Conservation (phyloP, 768 basidiomycete species). For the Tulasnella calospora region DNA sequence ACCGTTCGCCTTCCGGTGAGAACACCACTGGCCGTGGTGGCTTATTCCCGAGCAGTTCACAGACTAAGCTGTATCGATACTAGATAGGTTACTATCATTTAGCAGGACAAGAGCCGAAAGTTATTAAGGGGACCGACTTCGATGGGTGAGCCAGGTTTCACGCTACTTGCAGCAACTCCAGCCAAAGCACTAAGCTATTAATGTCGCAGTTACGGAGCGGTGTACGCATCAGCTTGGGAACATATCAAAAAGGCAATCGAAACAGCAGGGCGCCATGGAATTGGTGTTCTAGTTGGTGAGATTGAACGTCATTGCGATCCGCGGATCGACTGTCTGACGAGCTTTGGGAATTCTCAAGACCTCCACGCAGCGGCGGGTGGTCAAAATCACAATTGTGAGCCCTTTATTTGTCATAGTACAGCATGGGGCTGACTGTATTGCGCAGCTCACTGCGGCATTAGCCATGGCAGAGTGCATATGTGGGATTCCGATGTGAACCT, state of each 20-base stretch:
- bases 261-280: constrained; percentile 49
- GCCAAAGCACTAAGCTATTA: not conserved
- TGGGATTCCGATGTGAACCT: constrained; percentile 34
- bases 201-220: constrained; percentile 27
- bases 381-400: constrained; percentile 53
- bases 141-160: constrained; percentile 33
- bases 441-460: constrained; percentile 25
- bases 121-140: constrained; percentile 65
- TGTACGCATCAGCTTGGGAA: constrained; percentile 56
- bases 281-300: constrained; percentile 72
- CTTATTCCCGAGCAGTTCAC: not conserved
- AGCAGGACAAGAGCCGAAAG: constrained; percentile 53
- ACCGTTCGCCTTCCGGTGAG: constrained; percentile 59
- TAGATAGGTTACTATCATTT: constrained; percentile 74
- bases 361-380: constrained; percentile 72
- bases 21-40: constrained; percentile 22
- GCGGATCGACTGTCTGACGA: not conserved
- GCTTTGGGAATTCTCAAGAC: constrained; percentile 40
- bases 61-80: not conserved
- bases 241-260: constrained; percentile 57
- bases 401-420: not conserved
- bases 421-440: not conserved
- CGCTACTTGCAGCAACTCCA: not conserved
- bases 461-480: constrained; percentile 31
- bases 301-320: not conserved